Percentiles rank a stretch among this genome's conserved stretches.
Evolutionary conservation across 202 grass and related monocot species (phyloP).

Genomic region (Eragrostis tef): DNA sequence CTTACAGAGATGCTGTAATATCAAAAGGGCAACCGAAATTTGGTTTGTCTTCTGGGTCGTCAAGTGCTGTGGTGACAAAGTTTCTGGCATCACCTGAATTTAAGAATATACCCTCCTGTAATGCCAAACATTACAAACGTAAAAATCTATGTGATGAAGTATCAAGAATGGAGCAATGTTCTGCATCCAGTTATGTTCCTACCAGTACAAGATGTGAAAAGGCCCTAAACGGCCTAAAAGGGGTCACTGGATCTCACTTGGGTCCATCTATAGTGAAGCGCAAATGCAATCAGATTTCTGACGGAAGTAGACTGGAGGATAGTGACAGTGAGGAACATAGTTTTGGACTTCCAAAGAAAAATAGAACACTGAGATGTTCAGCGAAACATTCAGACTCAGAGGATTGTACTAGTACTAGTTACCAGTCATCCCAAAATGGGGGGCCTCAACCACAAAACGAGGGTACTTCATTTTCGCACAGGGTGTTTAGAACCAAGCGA

Average conservation of each 20-base stretch:
- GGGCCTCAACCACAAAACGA: slow-evolving; percentile 38
- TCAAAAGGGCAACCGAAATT: slow-evolving; percentile 53
- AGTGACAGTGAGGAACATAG: slow-evolving; percentile 26
- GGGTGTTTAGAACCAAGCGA: slow-evolving; percentile 54
- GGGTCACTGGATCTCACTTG: slow-evolving; percentile 47
- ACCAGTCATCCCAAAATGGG: slow-evolving; percentile 45
- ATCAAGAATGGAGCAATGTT: slow-evolving; percentile 81
- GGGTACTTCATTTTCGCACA: slow-evolving; percentile 43
- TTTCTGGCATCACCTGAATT: slow-evolving; percentile 66
- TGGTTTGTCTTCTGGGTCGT: slow-evolving; percentile 80
- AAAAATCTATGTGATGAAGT: slow-evolving; percentile 68
- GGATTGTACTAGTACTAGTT: slow-evolving; percentile 43
- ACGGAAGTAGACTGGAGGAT: slow-evolving; percentile 40
- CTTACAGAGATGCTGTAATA: slow-evolving; percentile 46
- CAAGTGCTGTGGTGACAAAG: slow-evolving; percentile 73
- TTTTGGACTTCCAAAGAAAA: slow-evolving; percentile 47
- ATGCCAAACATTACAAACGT: slow-evolving; percentile 42
- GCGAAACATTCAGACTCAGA: slow-evolving; percentile 39
- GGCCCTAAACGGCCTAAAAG: slow-evolving; percentile 30
- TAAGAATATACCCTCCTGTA: slow-evolving; percentile 54
- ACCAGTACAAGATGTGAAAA: slow-evolving; percentile 50
- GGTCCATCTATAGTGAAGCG: slow-evolving; percentile 55
- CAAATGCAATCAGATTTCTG: slow-evolving; percentile 51
- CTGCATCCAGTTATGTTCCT: slow-evolving; percentile 68
- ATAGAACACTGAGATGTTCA: slow-evolving; percentile 45